phyloP scores from a whole-genome alignment of 1,284 basidiomycete species.

The Taiwanofungus camphoratus region DNA sequence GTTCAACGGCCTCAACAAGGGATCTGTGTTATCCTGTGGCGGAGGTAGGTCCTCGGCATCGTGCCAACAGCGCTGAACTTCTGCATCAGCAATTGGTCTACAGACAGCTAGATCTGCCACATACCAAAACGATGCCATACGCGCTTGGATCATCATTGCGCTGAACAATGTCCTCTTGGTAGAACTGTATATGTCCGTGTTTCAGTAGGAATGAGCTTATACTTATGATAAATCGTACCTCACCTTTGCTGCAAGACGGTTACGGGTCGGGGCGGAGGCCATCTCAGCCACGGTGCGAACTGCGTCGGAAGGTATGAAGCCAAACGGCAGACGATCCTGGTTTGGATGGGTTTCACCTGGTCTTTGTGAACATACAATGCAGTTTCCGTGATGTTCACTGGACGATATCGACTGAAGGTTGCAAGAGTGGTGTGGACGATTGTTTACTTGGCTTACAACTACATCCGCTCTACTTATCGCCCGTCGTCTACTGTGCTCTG shows the following conservation, averaged over 20 bases:
- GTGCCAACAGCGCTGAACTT: slow-evolving; percentile 69
- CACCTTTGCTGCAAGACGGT: neutral
- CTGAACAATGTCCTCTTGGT: slow-evolving; percentile 71
- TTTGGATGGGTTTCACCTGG: too few species aligned
- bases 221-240: neutral
- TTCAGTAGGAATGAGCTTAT: neutral
- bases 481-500: too few species aligned
- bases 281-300: too few species aligned
- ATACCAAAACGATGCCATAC: slow-evolving; percentile 51
- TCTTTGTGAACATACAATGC: too few species aligned
- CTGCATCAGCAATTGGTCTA: slow-evolving; percentile 2
- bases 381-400: too few species aligned
- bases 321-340: too few species aligned
- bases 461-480: too few species aligned
- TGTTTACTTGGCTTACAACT: too few species aligned
- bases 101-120: slow-evolving; percentile 12
- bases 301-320: too few species aligned
- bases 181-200: slow-evolving; percentile 43
- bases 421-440: too few species aligned
- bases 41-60: slow-evolving; percentile 65
- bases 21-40: slow-evolving; percentile 45
- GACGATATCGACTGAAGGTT: too few species aligned
- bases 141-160: slow-evolving; percentile 37
- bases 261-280: neutral
- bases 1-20: slow-evolving; percentile 69